A percentile compares a stretch with the other conserved stretches of the same genome.
phyloP scores from a whole-genome alignment of 139 green algal species.

The Chlamydomonas sp. region DNA sequence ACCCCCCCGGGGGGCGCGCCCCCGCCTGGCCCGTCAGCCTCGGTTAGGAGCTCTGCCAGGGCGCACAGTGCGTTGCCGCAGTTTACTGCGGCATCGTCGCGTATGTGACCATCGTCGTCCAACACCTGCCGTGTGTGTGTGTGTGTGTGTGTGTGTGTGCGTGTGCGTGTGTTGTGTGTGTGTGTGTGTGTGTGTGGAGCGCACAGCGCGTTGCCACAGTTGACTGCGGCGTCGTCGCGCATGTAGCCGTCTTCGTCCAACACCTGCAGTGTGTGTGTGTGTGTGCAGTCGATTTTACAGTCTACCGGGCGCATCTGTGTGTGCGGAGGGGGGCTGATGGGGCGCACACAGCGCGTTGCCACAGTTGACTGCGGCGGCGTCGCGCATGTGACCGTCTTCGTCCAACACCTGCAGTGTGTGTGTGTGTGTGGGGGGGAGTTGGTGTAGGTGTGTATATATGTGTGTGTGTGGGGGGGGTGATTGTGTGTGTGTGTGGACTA shows the following conservation, averaged over 20 bases:
- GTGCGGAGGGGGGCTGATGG: too few relatives aligned
- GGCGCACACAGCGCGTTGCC: slow-evolving; percentile 40
- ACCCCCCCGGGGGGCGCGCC: slow-evolving; percentile 12
- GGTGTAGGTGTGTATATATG: too few relatives aligned
- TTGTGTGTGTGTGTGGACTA: slow-evolving; percentile 43
- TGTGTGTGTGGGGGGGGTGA: too few relatives aligned
- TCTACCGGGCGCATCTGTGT: too few relatives aligned
- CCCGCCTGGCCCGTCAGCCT: neutral
- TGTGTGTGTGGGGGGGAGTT: too few relatives aligned
- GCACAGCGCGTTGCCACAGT: slow-evolving; percentile 44
- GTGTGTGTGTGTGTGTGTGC: too few relatives aligned
- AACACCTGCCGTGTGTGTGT: too few relatives aligned
- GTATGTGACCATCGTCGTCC: slow-evolving; percentile 1
- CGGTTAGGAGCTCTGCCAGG: slow-evolving; percentile 34
- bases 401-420: slow-evolving; percentile 11
- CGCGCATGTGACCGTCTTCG: slow-evolving; percentile 7
- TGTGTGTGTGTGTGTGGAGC: too few relatives aligned
- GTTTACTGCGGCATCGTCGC: slow-evolving; percentile 48
- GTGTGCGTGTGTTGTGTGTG: too few relatives aligned
- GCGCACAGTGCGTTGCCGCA: slow-evolving; percentile 40
- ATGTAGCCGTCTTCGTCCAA: neutral
- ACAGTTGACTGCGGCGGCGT: slow-evolving; percentile 47
- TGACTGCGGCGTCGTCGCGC: slow-evolving; percentile 43
- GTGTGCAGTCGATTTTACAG: too few relatives aligned
- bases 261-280: too few relatives aligned